A percentile compares a stretch with the other conserved stretches of the same genome.
phyloP scores from a whole-genome alignment of 2,329 filamentous ascomycete species.

The Paraphaeosphaeria sporulosa region DNA sequence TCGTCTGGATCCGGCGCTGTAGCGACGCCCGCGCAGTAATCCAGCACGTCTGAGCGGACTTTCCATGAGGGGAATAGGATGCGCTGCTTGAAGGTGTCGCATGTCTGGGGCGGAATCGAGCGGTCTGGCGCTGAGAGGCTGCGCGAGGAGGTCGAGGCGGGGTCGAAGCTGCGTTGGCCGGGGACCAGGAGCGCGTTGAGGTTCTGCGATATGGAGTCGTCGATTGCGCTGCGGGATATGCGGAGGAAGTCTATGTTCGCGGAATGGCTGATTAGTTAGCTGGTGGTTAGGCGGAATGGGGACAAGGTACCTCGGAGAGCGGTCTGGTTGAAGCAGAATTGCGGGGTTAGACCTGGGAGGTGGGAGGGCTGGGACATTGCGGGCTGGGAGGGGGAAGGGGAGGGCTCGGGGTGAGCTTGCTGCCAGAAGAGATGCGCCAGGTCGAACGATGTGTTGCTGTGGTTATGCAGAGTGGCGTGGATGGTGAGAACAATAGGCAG shows the following conservation, averaged over 20 bases:
- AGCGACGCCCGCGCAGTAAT: conserved; percentile 88
- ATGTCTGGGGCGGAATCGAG: conserved; percentile 67
- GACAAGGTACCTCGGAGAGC: conserved; percentile 54
- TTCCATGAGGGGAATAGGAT: conserved; percentile 92
- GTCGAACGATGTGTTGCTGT: conserved; percentile 12
- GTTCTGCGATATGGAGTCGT: conserved; percentile 93
- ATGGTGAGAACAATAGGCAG: background rate
- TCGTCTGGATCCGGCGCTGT: conserved; percentile 88
- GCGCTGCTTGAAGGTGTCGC: conserved; percentile 74
- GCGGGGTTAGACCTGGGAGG: conserved; percentile 53
- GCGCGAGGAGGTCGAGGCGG: conserved; percentile 74
- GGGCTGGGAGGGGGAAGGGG: conserved; percentile 18
- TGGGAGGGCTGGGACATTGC: conserved; percentile 53
- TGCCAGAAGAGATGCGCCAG: conserved; percentile 46
- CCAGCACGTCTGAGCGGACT: conserved; percentile 79
- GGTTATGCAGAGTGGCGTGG: background rate
- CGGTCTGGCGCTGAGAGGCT: conserved; percentile 57
- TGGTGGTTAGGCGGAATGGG: conserved; percentile 15
- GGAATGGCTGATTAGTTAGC: conserved; percentile 46
- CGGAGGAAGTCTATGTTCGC: conserved; percentile 80
- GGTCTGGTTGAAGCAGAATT: conserved; percentile 62
- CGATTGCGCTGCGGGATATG: conserved; percentile 81
- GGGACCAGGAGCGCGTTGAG: conserved; percentile 89
- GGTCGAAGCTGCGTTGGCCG: conserved; percentile 75
- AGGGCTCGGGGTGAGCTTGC: conserved; percentile 25